Percentiles rank a stretch among this genome's conserved stretches.
phyloP scores from a whole-genome alignment of 1,139 yeast genomes.

The Diutina rugosa region DNA sequence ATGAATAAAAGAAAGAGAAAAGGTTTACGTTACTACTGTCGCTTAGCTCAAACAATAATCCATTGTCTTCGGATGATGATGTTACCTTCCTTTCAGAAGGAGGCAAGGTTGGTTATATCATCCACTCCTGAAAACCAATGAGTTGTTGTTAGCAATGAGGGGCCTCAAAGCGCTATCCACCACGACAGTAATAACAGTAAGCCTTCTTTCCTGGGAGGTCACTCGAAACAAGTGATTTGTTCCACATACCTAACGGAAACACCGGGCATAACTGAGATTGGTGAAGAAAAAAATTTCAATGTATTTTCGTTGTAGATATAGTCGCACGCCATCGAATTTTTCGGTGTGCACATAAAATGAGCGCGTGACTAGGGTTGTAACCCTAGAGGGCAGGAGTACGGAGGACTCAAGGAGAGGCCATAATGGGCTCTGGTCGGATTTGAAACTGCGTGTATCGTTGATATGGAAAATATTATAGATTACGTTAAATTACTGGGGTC shows the following conservation, averaged over 20 bases:
- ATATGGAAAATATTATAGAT: too few relatives aligned
- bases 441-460: too few relatives aligned
- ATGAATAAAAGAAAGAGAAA: neutral
- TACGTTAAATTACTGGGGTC: neutral
- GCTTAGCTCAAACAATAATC: neutral
- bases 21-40: neutral
- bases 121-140: neutral
- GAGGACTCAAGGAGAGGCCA: too few relatives aligned
- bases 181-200: conserved; percentile 2
- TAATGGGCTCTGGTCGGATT: too few relatives aligned
- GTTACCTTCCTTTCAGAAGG: neutral
- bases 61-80: neutral
- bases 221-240: neutral
- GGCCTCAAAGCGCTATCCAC: neutral
- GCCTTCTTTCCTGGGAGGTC: neutral
- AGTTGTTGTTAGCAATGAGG: conserved; percentile 2
- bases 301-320: neutral
- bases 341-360: neutral
- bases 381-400: neutral
- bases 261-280: conserved; percentile 68
- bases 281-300: conserved; percentile 1
- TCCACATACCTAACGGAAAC: conserved; percentile 92
- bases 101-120: too few relatives aligned
- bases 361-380: neutral
- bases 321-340: neutral